Evolutionary conservation across 257 asterid species (phyloP).

Genomic region (Solanum gandarillasii): DNA sequence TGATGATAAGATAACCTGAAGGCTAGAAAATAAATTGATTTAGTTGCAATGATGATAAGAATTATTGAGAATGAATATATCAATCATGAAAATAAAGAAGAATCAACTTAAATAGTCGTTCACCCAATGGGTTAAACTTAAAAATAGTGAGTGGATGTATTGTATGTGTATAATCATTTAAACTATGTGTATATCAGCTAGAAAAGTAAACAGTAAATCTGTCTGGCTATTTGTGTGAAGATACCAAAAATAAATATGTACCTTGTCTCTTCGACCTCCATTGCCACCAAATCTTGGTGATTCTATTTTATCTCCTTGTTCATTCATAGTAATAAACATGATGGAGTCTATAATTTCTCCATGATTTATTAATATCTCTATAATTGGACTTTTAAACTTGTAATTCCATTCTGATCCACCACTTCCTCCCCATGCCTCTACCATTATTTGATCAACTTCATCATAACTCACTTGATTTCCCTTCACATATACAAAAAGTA

Average conservation of each 20-base stretch:
- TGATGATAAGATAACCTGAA: no score
- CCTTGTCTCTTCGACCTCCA: not conserved
- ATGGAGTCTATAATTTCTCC: not conserved
- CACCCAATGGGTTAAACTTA: not conserved
- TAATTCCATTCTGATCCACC: conserved; percentile 5
- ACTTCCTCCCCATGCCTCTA: not conserved
- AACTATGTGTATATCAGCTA: not conserved
- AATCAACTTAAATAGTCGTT: no score
- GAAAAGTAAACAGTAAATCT: not conserved
- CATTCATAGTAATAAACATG: not conserved
- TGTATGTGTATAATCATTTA: no score
- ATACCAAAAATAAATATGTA: not conserved
- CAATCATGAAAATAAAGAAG: no score
- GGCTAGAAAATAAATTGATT: no score
- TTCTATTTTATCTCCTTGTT: not conserved
- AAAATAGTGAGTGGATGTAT: not conserved
- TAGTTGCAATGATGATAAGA: no score
- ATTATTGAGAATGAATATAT: no score
- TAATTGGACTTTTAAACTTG: not conserved
- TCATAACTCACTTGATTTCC: not conserved
- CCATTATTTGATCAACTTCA: not conserved
- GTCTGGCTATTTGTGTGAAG: not conserved
- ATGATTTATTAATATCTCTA: not conserved
- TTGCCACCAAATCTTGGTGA: conserved; percentile 1
- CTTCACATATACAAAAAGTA: not conserved